phyloP scores from a whole-genome alignment of 257 asterid genomes.

The Forsythia suspensa region DNA sequence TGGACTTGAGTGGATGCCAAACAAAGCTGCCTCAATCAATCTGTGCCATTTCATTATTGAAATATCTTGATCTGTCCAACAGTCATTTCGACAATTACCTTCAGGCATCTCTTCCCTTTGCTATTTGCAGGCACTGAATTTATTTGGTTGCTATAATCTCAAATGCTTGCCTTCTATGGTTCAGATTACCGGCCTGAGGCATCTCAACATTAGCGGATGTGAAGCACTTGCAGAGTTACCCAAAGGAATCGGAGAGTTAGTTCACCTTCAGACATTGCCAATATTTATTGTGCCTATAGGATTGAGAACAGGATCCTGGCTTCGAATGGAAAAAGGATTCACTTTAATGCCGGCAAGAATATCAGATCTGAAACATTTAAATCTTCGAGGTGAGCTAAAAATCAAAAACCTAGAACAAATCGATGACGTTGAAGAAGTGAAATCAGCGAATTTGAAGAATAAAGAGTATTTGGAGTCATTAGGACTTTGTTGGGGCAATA shows the following conservation, averaged over 20 bases:
- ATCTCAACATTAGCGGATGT: constrained; percentile 29
- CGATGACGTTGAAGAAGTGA: not conserved
- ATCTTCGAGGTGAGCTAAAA: constrained; percentile 24
- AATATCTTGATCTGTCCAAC: constrained; percentile 30
- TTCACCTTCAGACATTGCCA: constrained; percentile 32
- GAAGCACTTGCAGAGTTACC: constrained; percentile 32
- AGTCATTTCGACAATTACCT: constrained; percentile 27
- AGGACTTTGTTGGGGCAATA: constrained; percentile 14
- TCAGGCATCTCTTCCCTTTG: constrained; percentile 12
- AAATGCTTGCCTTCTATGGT: constrained; percentile 18
- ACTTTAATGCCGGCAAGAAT: not conserved
- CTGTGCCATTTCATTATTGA: constrained; percentile 4
- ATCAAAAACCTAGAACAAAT: constrained; percentile 22
- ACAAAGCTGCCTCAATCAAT: constrained; percentile 17
- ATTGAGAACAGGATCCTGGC: too few species aligned
- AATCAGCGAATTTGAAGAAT: not conserved
- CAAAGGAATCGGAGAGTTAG: not conserved
- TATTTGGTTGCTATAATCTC: constrained; percentile 31
- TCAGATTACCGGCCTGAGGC: constrained; percentile 24
- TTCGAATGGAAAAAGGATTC: too few species aligned
- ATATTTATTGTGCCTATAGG: constrained; percentile 25
- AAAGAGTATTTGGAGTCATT: constrained; percentile 14
- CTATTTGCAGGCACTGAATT: constrained; percentile 27
- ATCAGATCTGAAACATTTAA: constrained; percentile 8
- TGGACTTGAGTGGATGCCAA: constrained; percentile 26